These are phyloP conservation scores for Stentor roeselii DNA, from an alignment of 73 alveolate species.

Conservation along the genomic window DNA sequence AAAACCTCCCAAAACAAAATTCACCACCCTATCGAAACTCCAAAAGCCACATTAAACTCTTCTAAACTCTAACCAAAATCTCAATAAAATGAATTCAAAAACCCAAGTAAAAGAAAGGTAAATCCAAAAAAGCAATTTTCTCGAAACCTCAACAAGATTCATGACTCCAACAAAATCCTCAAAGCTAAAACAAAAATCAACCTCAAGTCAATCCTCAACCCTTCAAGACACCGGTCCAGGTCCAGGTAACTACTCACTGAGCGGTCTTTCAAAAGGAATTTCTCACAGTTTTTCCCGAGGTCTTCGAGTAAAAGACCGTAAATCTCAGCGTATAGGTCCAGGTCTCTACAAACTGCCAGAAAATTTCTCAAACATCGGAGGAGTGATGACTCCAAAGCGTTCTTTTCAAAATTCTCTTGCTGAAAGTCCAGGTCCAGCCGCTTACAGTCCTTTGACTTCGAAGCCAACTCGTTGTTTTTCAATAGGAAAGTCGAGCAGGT, in stretches of 20 bases:
- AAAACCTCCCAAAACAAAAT: too few species aligned
- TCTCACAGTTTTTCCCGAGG: background rate
- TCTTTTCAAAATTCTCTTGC: background rate
- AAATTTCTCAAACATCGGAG: background rate
- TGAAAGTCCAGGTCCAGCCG: background rate
- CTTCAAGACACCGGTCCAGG: conserved; percentile 12
- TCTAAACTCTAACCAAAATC: too few species aligned
- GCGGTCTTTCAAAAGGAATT: background rate
- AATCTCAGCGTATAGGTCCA: background rate
- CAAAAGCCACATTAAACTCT: too few species aligned
- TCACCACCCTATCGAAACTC: too few species aligned
- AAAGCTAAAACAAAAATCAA: too few species aligned
- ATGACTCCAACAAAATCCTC: too few species aligned
- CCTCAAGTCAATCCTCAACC: too few species aligned
- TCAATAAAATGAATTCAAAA: too few species aligned
- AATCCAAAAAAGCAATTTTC: background rate
- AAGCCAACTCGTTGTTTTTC: background rate
- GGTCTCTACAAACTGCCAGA: background rate
- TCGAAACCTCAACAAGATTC: too few species aligned
- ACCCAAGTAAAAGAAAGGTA: background rate
- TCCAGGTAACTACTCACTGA: background rate
- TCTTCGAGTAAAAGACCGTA: background rate
- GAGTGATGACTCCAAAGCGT: background rate
- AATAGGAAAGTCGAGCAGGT: background rate
- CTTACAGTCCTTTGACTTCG: background rate